phyloP scores from a whole-genome alignment of 192 early-diverging fungal genomes.

The Rhizoclosmatium sp. region DNA sequence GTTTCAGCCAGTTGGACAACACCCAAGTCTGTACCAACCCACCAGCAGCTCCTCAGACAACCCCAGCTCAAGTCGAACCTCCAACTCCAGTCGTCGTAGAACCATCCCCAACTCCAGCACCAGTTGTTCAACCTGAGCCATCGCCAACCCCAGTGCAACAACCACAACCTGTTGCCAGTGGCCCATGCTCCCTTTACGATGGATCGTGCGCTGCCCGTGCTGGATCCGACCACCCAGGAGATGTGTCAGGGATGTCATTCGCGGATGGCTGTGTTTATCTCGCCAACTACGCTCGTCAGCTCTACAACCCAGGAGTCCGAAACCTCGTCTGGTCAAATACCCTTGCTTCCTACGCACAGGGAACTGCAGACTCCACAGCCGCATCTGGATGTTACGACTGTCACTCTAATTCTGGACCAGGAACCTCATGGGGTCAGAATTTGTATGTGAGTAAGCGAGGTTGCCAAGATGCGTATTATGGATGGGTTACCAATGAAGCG shows the following conservation, averaged over 20 bases:
- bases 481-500: slow-evolving; percentile 28
- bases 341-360: slow-evolving; percentile 7
- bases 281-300: slow-evolving; percentile 31
- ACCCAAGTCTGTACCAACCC: neutral
- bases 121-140: neutral
- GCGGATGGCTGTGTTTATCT: slow-evolving; percentile 4
- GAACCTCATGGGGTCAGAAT: slow-evolving; percentile 29
- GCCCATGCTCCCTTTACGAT: neutral
- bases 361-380: slow-evolving; percentile 17
- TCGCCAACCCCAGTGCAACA: neutral
- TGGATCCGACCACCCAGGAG: slow-evolving; percentile 1
- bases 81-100: neutral
- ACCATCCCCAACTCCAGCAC: neutral
- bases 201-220: neutral
- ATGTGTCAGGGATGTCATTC: neutral
- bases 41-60: neutral
- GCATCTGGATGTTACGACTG: slow-evolving; percentile 10
- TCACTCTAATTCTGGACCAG: slow-evolving; percentile 18
- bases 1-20: neutral
- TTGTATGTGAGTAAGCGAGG: neutral
- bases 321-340: slow-evolving; percentile 5
- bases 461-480: slow-evolving; percentile 6
- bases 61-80: neutral
- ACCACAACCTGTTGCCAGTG: neutral
- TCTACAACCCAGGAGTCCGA: slow-evolving; percentile 15